Evolutionary conservation across 2,329 filamentous ascomycete genomes (phyloP), one percentile per base, ranked within the genome.

Genomic region (Emmonsiellopsis sp.): DNA sequence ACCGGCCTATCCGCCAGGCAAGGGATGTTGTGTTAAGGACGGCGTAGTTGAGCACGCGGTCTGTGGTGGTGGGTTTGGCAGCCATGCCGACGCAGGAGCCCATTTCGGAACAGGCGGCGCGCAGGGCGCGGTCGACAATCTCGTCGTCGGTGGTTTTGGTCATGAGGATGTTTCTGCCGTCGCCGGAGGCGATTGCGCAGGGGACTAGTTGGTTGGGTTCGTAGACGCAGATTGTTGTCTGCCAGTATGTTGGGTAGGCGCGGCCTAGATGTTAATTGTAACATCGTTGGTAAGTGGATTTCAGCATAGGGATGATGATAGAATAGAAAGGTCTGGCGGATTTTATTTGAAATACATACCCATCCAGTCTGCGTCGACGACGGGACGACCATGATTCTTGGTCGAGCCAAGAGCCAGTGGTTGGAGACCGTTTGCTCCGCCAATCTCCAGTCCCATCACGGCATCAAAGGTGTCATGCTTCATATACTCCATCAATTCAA

Each of bases 341-440:
- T 68, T 13, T 49, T 37, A 49, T 49, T 31, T 4, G 4, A 34
- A 44, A 15, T 8, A 79, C 52, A 50, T 57, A 55, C 64, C 67
- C 73, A 76, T 76, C 59, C 66, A 73, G 54, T 76, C 74, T 2
- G 65, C 73, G 54, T 76, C 73, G 11, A 76, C 64, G 6, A 71
- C 68, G 7, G 73, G 7, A 74, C 76, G 7, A 52, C 79, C 67
- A 64, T 82, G 77, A 56, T 78, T 75, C 1, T 70, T 69, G 51
- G 75, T 77, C 0, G 78, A 77, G 5, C 80, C 80, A 4, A 83
- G 66, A 3, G 82, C 72, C 66, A 84, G 70, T 7, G 78, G 76
- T 57, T 81, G 76, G 7, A 85, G 69, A 0, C 83, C 82, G 57
- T 86, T 86, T 4, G 76, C 77, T 6, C 84, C 83, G n/a, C 84